Evolutionary conservation across 2,329 filamentous ascomycete species (phyloP), one percentile per base, ranked within the genome.

Genomic region (Phialophora verrucosa): DNA sequence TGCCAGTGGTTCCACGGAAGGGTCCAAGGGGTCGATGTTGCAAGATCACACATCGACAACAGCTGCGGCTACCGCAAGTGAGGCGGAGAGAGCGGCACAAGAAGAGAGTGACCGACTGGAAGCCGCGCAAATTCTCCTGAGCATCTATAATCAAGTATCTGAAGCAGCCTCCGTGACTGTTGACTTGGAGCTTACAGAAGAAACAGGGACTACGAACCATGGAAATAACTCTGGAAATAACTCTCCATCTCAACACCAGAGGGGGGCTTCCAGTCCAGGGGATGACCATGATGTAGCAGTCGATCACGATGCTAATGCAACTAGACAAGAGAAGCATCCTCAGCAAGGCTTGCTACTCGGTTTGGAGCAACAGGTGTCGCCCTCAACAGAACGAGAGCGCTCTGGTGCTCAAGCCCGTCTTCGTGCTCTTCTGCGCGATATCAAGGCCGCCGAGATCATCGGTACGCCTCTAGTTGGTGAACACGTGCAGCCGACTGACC

Each of bases 231-330:
- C n/a, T 14, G 35, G 31, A 58, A 14, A 35, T 11, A 2, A 31
- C n/a, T n/a, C n/a, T 38, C 38, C 25, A 27, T 17, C 14, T 12
- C 11, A 32, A 11, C 20, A n/a, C 25, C n/a, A 20, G 3, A 12
- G 10, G 20, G 10, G 14, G 3, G 23, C 10, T 11, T 51, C 49
- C 20, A 7, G 0, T 12, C 20, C 49, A 51, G 49, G 17, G 5
- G 38, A 27, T 51, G 49, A 29, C 49, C 20, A 51, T 51, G 49
- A 23, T 27, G 3, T 27, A 27, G 49, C 10, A 51, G 23, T 1
- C 49, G 25, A 27, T 27, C 49, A 51, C 14, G 23, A 51, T 51
- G 49, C 49, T 51, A 51, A 51, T 51, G 49, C 49, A 51, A 17
- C 2, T 11, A 51, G 49, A 17, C 20, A 3, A 2, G 23, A 51